A percentile compares a stretch with the other conserved stretches of the same genome.
phyloP scores from a whole-genome alignment of 1,139 yeast species.

The Pichia sp. region DNA sequence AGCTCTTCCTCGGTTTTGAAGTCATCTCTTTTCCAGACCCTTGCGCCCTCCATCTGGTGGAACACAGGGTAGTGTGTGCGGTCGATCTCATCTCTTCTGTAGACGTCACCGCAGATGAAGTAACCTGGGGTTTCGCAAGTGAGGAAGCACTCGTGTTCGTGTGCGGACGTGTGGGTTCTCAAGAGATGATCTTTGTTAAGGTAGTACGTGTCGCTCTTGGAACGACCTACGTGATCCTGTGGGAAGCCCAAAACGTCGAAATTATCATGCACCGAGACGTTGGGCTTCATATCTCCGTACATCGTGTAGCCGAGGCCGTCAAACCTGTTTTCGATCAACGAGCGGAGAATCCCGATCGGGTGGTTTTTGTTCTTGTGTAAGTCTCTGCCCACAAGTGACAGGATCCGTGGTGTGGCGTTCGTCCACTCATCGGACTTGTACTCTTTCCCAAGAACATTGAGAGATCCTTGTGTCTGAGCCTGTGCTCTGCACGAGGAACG shows the following conservation, averaged over 20 bases:
- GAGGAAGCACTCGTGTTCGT: slow-evolving; percentile 80
- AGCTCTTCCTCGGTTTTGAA: slow-evolving; percentile 31
- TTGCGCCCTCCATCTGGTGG: slow-evolving; percentile 97
- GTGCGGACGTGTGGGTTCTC: slow-evolving; percentile 93
- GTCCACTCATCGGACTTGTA: slow-evolving; percentile 76
- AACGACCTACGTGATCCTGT: slow-evolving; percentile 86
- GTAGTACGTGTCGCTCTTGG: slow-evolving; percentile 89
- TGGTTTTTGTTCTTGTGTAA: slow-evolving; percentile 72
- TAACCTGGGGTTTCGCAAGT: slow-evolving; percentile 74
- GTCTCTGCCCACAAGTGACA: slow-evolving; percentile 64
- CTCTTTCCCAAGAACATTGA: slow-evolving; percentile 46
- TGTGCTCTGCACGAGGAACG: not conserved
- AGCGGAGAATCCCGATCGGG: slow-evolving; percentile 83
- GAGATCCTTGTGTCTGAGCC: not conserved
- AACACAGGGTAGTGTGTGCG: slow-evolving; percentile 95
- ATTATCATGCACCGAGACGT: slow-evolving; percentile 75
- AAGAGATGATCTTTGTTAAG: slow-evolving; percentile 65
- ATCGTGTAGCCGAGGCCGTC: slow-evolving; percentile 68
- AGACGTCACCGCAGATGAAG: slow-evolving; percentile 91
- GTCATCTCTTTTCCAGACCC: slow-evolving; percentile 63
- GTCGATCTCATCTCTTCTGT: slow-evolving; percentile 92
- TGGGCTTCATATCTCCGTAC: slow-evolving; percentile 78
- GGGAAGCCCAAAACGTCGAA: slow-evolving; percentile 93
- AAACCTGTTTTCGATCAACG: slow-evolving; percentile 66
- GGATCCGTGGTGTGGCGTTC: slow-evolving; percentile 73